These are phyloP conservation scores for Seiridium unicorne DNA, from an alignment of 2,329 filamentous ascomycete genomes.

Conservation along the genomic window DNA sequence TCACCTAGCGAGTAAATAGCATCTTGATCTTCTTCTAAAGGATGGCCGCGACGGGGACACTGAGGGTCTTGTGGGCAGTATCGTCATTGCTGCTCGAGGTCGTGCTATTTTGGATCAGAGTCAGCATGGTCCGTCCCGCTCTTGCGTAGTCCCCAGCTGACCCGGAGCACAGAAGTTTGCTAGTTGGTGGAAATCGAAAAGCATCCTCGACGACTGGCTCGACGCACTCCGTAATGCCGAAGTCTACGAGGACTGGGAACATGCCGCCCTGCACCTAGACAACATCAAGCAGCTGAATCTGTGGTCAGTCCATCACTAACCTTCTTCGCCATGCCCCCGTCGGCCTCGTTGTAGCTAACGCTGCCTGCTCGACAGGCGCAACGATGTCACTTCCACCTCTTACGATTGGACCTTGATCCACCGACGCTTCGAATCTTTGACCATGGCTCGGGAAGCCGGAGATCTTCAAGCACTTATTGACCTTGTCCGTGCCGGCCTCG, in stretches of 20 bases:
- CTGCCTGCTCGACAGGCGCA: conserved; percentile 57
- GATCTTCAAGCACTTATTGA: conserved; percentile 76
- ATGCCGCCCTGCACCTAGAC: conserved; percentile 80
- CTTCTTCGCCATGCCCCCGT: not conserved
- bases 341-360: not conserved
- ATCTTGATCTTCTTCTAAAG: conserved; percentile 21
- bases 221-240: conserved; percentile 64
- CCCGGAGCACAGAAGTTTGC: conserved; percentile 56
- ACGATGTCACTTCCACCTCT: conserved; percentile 74
- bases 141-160: not conserved
- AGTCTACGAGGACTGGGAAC: conserved; percentile 83
- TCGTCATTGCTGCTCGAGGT: conserved; percentile 62
- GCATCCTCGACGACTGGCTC: conserved; percentile 63
- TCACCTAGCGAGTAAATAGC: too few relatives aligned
- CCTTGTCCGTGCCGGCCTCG: conserved; percentile 72
- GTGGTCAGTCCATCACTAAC: conserved; percentile 52
- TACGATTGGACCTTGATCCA: conserved; percentile 87
- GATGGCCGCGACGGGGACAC: conserved; percentile 47
- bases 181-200: conserved; percentile 66
- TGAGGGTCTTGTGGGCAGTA: conserved; percentile 41
- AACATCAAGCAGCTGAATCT: conserved; percentile 76
- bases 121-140: conserved; percentile 22
- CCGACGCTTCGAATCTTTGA: conserved; percentile 70
- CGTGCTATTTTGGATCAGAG: conserved; percentile 60
- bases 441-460: conserved; percentile 65